Conservation (phyloP, 2,329 filamentous ascomycete genomes). For the Falciphora oryzae region DNA sequence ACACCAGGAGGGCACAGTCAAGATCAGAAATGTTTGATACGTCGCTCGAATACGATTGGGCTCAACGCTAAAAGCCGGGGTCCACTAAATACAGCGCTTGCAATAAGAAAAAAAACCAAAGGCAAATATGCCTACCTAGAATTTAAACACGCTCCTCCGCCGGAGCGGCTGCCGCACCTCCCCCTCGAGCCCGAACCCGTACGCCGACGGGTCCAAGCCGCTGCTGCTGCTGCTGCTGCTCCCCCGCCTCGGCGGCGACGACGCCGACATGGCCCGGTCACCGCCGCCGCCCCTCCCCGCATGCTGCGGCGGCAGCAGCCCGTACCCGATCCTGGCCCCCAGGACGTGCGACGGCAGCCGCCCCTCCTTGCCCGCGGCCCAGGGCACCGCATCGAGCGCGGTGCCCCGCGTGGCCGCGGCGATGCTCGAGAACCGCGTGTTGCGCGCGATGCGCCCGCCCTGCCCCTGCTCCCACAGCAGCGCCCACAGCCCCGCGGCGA, state of each 20-base stretch:
- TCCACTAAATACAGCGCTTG: too few relatives aligned
- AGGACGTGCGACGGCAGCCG: slow-evolving; percentile 19
- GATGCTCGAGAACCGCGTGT: slow-evolving; percentile 34
- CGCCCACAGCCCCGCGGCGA: slow-evolving; percentile 29
- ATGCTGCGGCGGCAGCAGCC: slow-evolving; percentile 7
- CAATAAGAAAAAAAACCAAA: too few relatives aligned
- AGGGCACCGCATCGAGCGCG: slow-evolving; percentile 30
- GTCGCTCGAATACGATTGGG: too few relatives aligned
- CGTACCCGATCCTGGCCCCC: slow-evolving; percentile 20
- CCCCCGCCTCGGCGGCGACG: neutral
- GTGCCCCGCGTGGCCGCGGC: slow-evolving; percentile 35
- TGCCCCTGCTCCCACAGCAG: slow-evolving; percentile 28
- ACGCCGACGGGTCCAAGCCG: neutral
- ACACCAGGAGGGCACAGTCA: too few relatives aligned
- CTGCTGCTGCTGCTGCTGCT: neutral
- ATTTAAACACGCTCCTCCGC: neutral
- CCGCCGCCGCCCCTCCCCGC: neutral
- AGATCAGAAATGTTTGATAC: too few relatives aligned
- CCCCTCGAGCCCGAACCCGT: slow-evolving; percentile 8
- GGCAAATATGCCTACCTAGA: neutral
- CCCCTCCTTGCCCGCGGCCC: slow-evolving; percentile 12
- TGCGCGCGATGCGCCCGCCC: slow-evolving; percentile 29
- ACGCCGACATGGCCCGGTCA: neutral
- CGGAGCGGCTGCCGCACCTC: slow-evolving; percentile 3
- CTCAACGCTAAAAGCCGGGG: too few relatives aligned